Evolutionary conservation across 1,284 basidiomycete species (phyloP).

Genomic region (Trichosporon sp.): DNA sequence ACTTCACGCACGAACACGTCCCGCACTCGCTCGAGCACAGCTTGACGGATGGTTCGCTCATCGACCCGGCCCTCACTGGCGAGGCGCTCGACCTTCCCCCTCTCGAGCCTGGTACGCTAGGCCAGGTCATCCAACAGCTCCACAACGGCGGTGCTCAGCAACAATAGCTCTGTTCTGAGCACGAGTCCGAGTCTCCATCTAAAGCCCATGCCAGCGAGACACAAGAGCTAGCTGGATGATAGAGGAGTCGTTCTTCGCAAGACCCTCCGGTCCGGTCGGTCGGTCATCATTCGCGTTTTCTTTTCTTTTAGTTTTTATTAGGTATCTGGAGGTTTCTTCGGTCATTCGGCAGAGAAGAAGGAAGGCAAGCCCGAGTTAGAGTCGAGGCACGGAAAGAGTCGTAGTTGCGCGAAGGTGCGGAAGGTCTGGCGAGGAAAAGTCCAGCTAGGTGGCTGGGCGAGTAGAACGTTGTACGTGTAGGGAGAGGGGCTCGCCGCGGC

Average conservation of each 20-base stretch:
- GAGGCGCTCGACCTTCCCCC: conserved; percentile 28
- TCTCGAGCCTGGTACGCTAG: conserved; percentile 30
- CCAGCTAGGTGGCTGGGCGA: no score
- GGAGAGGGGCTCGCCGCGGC: no score
- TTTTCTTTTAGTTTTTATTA: conserved; percentile 1
- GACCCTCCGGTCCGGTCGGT: no score
- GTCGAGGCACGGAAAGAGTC: neutral
- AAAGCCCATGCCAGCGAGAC: conserved; percentile 4
- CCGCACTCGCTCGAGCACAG: conserved; percentile 24
- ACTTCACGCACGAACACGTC: conserved; percentile 20
- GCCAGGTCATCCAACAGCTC: conserved; percentile 36
- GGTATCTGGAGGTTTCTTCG: conserved; percentile 6
- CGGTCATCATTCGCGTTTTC: neutral
- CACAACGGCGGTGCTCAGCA: conserved; percentile 27
- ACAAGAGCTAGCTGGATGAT: neutral
- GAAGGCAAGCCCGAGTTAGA: neutral
- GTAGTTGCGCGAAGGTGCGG: no score
- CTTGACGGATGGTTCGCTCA: conserved; percentile 24
- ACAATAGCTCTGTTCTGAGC: conserved; percentile 20
- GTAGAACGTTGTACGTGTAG: no score
- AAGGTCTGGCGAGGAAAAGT: neutral
- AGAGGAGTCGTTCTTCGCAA: no score
- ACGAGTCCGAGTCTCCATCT: neutral
- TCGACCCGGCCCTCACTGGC: conserved; percentile 39
- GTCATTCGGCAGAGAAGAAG: neutral